A percentile compares a stretch with the other conserved stretches of the same genome.
These are phyloP conservation scores for Kluyveromyces sp. DNA, from an alignment of 1,139 yeast genomes.

Conservation along the genomic window DNA sequence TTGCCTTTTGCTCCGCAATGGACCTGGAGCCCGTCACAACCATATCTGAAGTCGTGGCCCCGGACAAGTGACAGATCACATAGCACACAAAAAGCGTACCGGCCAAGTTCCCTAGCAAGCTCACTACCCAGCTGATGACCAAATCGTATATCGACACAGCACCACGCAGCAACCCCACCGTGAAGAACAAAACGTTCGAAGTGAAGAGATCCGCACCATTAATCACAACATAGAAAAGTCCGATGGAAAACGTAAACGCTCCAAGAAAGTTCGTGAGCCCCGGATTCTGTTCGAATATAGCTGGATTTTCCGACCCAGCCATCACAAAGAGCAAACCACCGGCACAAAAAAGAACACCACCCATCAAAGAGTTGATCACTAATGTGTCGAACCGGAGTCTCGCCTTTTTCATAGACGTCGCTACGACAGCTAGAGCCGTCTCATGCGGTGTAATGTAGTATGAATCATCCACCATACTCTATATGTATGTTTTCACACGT, in stretches of 20 bases:
- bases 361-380: constrained; percentile 54
- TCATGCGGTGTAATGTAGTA: constrained; percentile 66
- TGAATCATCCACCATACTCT: constrained; percentile 37
- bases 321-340: constrained; percentile 68
- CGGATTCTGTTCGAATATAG: constrained; percentile 37
- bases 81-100: constrained; percentile 60
- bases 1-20: constrained; percentile 41
- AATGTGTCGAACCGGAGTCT: constrained; percentile 53
- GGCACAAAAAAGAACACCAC: constrained; percentile 59
- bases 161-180: constrained; percentile 58
- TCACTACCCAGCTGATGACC: constrained; percentile 57
- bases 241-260: constrained; percentile 57
- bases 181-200: constrained; percentile 61
- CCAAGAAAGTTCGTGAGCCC: constrained; percentile 48
- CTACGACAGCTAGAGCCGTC: constrained; percentile 74
- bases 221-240: constrained; percentile 62
- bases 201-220: constrained; percentile 71
- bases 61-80: constrained; percentile 50
- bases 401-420: constrained; percentile 75
- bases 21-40: constrained; percentile 42
- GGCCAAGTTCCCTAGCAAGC: constrained; percentile 59
- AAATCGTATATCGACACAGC: constrained; percentile 61
- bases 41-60: constrained; percentile 34
- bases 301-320: constrained; percentile 46
- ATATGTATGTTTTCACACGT: not conserved